A percentile compares a stretch with the other conserved stretches of the same genome.
Evolutionary conservation across 768 basidiomycete species (phyloP).

Genomic region (Mycena kentingensis): DNA sequence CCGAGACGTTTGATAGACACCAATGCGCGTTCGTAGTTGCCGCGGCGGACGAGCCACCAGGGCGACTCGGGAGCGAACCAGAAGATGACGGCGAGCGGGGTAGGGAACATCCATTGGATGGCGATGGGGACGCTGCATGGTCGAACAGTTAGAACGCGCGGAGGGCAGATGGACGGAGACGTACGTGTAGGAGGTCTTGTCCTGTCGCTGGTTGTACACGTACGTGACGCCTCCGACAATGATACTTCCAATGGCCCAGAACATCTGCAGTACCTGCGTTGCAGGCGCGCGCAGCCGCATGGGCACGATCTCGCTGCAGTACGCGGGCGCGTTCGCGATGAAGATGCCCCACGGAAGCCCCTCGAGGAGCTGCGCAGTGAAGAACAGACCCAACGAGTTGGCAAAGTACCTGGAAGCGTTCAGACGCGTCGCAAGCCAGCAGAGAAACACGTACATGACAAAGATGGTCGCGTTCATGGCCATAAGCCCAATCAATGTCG

Average conservation of each 20-base stretch:
- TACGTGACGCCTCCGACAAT: slow-evolving; percentile 24
- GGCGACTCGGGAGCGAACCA: slow-evolving; percentile 21
- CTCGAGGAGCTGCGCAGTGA: slow-evolving; percentile 19
- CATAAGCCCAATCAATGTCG: slow-evolving; percentile 20
- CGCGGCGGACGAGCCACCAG: too few relatives aligned
- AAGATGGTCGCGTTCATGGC: too few relatives aligned
- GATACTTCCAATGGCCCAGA: slow-evolving; percentile 22
- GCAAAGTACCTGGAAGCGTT: slow-evolving; percentile 22
- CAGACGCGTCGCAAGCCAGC: too few relatives aligned
- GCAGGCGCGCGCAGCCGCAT: slow-evolving; percentile 20
- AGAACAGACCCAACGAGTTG: slow-evolving; percentile 16
- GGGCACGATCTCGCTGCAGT: slow-evolving; percentile 24
- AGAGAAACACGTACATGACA: too few relatives aligned
- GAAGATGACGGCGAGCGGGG: slow-evolving; percentile 21
- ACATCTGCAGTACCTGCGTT: slow-evolving; percentile 24
- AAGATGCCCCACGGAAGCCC: slow-evolving; percentile 23
- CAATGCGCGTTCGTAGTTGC: slow-evolving; percentile 11
- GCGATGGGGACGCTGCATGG: slow-evolving; percentile 21
- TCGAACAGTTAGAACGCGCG: neutral
- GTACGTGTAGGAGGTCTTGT: slow-evolving; percentile 1
- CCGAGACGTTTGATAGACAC: slow-evolving; percentile 16
- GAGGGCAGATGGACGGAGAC: neutral
- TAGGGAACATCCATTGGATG: slow-evolving; percentile 22
- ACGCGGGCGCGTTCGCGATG: slow-evolving; percentile 24
- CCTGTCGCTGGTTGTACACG: slow-evolving; percentile 15